Evolutionary conservation across 208 protist genomes (phyloP).

Genomic region (Wallacemonas sp.): DNA sequence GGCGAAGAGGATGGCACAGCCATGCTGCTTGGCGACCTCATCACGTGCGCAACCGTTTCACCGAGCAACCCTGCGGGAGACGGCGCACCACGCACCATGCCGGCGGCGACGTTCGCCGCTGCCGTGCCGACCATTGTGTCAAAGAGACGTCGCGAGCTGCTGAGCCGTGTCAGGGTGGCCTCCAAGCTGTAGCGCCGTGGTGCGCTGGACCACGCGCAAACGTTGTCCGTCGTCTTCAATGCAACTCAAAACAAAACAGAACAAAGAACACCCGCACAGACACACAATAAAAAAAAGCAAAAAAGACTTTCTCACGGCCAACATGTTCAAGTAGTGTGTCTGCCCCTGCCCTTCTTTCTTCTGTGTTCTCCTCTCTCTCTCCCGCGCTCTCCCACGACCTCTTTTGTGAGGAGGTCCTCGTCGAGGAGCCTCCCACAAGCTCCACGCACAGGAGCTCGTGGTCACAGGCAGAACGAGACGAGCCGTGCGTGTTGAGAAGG

Average conservation of each 20-base stretch:
- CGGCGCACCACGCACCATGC: not conserved
- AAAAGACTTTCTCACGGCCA: too few relatives aligned
- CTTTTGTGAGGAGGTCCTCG: too few relatives aligned
- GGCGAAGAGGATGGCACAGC: conserved; percentile 75
- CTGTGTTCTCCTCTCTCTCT: not conserved
- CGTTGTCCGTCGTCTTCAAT: too few relatives aligned
- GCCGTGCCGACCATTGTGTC: not conserved
- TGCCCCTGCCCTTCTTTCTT: not conserved
- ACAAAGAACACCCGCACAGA: conserved; percentile 15
- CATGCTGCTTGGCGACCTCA: conserved; percentile 46
- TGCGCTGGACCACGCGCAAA: too few relatives aligned
- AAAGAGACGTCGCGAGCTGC: conserved; percentile 21
- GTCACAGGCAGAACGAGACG: too few relatives aligned
- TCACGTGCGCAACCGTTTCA: conserved; percentile 34
- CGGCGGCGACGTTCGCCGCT: not conserved
- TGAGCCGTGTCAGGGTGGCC: conserved; percentile 1
- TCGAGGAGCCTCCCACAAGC: too few relatives aligned
- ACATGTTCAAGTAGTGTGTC: too few relatives aligned
- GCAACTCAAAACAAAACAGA: not conserved
- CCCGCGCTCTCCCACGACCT: too few relatives aligned
- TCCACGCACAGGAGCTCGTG: too few relatives aligned
- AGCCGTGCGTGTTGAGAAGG: too few relatives aligned
- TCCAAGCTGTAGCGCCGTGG: conserved; percentile 20
- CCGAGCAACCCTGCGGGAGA: not conserved
- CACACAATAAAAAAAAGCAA: conserved; percentile 9